A percentile compares a stretch with the other conserved stretches of the same genome.
Evolutionary conservation across 164 flowering plant genomes (phyloP).

Genomic region (Nymphaea colorata): DNA sequence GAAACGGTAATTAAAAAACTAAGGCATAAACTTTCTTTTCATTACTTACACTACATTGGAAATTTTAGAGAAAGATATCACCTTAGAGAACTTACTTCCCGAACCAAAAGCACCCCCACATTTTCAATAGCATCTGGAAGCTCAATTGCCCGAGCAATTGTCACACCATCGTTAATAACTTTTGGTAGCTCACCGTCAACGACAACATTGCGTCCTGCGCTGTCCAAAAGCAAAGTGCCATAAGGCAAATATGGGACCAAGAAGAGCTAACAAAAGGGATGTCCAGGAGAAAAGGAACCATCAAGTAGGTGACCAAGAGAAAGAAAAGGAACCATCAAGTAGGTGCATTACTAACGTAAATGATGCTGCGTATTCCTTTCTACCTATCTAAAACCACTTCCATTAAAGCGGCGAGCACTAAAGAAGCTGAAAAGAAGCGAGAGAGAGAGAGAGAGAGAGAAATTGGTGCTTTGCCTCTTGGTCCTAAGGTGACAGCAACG

Average conservation of each 20-base stretch:
- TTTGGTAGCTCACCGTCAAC: conserved; percentile 48
- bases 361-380: too few relatives aligned
- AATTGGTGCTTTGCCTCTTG: conserved; percentile 45
- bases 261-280: not conserved
- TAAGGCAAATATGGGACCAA: not conserved
- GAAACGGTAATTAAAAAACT: too few relatives aligned
- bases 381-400: too few relatives aligned
- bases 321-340: not conserved
- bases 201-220: conserved; percentile 85
- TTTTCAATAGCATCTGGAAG: conserved; percentile 80
- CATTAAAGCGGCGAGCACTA: too few relatives aligned
- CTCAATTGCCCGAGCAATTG: conserved; percentile 80
- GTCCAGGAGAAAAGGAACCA: not conserved
- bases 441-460: not conserved
- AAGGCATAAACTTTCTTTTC: too few relatives aligned
- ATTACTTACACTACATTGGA: too few relatives aligned
- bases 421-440: too few relatives aligned
- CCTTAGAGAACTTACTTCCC: conserved; percentile 44
- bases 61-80: too few relatives aligned
- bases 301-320: not conserved
- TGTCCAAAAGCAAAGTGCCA: conserved; percentile 4
- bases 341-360: too few relatives aligned
- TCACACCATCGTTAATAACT: conserved; percentile 89
- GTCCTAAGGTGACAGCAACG: conserved; percentile 85
- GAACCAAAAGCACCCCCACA: conserved; percentile 65